Evolutionary conservation across 768 basidiomycete genomes (phyloP).

Genomic region (Termitomyces sp.): DNA sequence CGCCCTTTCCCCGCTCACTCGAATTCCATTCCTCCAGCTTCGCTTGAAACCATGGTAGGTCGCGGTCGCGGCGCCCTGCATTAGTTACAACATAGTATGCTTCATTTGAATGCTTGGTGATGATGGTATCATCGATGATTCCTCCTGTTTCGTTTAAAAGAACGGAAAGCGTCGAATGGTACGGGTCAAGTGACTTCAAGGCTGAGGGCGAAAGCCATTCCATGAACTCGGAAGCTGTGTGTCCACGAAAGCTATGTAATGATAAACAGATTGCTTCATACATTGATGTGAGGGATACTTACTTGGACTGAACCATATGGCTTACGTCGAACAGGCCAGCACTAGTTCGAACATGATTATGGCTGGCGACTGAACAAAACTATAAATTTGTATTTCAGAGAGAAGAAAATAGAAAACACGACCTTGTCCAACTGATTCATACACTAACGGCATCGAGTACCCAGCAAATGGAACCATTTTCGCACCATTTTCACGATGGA

Average conservation of each 20-base stretch:
- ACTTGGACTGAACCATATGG: conserved; percentile 97
- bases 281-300: conserved; percentile 14
- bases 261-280: neutral
- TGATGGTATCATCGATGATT: conserved; percentile 93
- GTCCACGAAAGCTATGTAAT: conserved; percentile 69
- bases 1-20: conserved; percentile 42
- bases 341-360: conserved; percentile 78
- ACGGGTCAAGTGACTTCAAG: conserved; percentile 59
- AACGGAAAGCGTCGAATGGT: conserved; percentile 82
- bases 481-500: conserved; percentile 75
- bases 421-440: conserved; percentile 81
- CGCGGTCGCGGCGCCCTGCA: conserved; percentile 79
- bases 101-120: conserved; percentile 76
- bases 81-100: conserved; percentile 97
- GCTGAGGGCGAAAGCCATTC: conserved; percentile 89
- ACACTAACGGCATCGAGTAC: conserved; percentile 89
- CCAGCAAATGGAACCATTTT: conserved; percentile 98
- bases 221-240: conserved; percentile 74
- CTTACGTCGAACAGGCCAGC: conserved; percentile 95
- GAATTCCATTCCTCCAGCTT: conserved; percentile 78
- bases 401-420: conserved; percentile 16
- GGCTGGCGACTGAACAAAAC: conserved; percentile 65
- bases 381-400: neutral
- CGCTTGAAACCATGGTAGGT: conserved; percentile 70
- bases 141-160: conserved; percentile 87